These are phyloP conservation scores for Sclerotinia minor DNA, from an alignment of 2,329 filamentous ascomycete genomes.

Conservation along the genomic window DNA sequence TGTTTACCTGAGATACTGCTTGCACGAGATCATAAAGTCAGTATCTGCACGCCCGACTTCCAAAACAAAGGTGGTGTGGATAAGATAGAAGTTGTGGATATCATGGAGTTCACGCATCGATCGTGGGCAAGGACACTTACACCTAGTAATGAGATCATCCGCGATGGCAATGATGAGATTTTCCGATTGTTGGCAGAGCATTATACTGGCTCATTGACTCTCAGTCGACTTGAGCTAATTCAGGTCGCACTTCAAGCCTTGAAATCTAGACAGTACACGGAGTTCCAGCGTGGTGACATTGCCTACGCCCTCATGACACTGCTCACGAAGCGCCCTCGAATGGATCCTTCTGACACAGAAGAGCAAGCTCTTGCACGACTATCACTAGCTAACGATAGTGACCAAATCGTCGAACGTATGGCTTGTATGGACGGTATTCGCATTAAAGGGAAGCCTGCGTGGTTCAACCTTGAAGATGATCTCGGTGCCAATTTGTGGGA, in stretches of 20 bases:
- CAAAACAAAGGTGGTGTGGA: constrained; percentile 11
- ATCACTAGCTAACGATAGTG: constrained; percentile 41
- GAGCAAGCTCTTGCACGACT: constrained; percentile 42
- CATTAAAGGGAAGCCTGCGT: constrained; percentile 21
- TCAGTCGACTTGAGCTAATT: constrained; percentile 24
- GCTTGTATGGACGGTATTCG: constrained; percentile 30
- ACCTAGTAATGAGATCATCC: background rate
- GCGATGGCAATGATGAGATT: constrained; percentile 24
- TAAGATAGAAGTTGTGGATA: constrained; percentile 23
- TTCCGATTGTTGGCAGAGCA: constrained; percentile 25
- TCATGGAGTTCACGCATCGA: constrained; percentile 26
- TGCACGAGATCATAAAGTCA: constrained; percentile 25
- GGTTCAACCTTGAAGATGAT: constrained; percentile 36
- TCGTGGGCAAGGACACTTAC: constrained; percentile 22
- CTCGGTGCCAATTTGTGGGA: constrained; percentile 41
- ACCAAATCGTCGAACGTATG: constrained; percentile 41
- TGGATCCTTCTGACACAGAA: constrained; percentile 35
- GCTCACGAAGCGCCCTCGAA: constrained; percentile 37
- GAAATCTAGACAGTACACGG: constrained; percentile 19
- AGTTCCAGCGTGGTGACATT: constrained; percentile 36
- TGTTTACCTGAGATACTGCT: constrained; percentile 25
- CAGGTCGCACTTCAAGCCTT: constrained; percentile 21
- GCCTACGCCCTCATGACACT: constrained; percentile 43
- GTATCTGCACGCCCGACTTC: constrained; percentile 13
- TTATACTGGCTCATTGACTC: constrained; percentile 18